Evolutionary conservation across 2,329 filamentous ascomycete species (phyloP).

Genomic region (Calonectria hawksworthii): DNA sequence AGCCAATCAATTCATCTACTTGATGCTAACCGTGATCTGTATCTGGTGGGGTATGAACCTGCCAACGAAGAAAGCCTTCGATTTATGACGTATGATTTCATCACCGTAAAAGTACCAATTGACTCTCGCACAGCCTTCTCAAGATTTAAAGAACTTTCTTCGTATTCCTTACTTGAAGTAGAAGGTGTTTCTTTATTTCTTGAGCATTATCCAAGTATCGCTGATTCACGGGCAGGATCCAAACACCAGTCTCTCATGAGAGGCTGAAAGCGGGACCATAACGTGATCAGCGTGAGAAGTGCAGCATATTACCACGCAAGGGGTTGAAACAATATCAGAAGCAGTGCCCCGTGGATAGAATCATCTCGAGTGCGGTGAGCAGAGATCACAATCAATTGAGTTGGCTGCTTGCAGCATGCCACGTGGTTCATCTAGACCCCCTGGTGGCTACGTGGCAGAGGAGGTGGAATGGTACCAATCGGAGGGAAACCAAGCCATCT

Average conservation of each 20-base stretch:
- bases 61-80: too few relatives aligned
- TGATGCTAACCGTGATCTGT: too few relatives aligned
- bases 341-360: neutral
- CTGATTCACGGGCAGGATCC: too few relatives aligned
- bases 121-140: too few relatives aligned
- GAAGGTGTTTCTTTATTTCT: too few relatives aligned
- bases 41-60: too few relatives aligned
- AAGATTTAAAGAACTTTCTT: too few relatives aligned
- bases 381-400: neutral
- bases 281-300: neutral
- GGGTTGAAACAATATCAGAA: neutral
- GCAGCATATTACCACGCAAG: neutral
- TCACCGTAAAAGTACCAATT: too few relatives aligned
- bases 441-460: neutral
- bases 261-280: neutral
- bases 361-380: neutral
- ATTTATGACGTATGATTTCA: too few relatives aligned
- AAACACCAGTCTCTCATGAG: too few relatives aligned
- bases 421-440: neutral
- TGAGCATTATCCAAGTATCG: too few relatives aligned
- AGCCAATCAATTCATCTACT: neutral
- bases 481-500: neutral
- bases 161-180: too few relatives aligned
- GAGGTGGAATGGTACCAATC: neutral
- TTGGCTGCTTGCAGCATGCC: neutral